phyloP scores from a whole-genome alignment of 1,284 basidiomycete genomes.

The Mycena citricolor region DNA sequence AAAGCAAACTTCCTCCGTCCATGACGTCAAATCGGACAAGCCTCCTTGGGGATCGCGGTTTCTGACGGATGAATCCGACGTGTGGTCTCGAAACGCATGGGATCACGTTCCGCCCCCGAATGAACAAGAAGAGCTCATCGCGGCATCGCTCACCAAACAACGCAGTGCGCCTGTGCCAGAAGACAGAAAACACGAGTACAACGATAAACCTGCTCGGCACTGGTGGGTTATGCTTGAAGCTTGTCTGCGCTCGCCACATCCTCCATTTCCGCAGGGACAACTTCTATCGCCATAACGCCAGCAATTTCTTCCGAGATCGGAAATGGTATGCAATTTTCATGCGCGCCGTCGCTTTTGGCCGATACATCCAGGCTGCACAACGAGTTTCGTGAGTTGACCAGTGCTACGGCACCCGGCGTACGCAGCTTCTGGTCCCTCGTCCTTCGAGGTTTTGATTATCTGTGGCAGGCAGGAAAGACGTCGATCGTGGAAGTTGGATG shows the following conservation, averaged over 20 bases:
- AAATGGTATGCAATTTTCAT: constrained; percentile 60
- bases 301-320: constrained; percentile 89
- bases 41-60: constrained; percentile 78
- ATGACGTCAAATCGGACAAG: constrained; percentile 53
- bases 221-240: constrained; percentile 45
- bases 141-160: constrained; percentile 68
- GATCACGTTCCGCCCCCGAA: constrained; percentile 86
- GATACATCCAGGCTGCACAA: constrained; percentile 79
- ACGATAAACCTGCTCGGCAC: constrained; percentile 70
- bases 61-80: constrained; percentile 58
- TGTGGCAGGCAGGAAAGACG: constrained; percentile 67
- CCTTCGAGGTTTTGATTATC: constrained; percentile 8
- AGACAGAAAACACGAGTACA: constrained; percentile 66
- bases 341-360: neutral
- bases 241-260: constrained; percentile 1
- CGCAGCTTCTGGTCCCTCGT: constrained; percentile 16
- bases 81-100: constrained; percentile 83
- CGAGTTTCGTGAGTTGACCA: constrained; percentile 86
- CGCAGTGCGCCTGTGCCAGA: constrained; percentile 66
- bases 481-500: constrained; percentile 85
- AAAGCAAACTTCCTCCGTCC: constrained; percentile 61
- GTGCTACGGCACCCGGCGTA: constrained; percentile 69
- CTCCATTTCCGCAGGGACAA: constrained; percentile 67
- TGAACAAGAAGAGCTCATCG: constrained; percentile 71
- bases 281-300: constrained; percentile 83